These are phyloP conservation scores for Xylaria bambusicola DNA, from an alignment of 495 filamentous ascomycete species.

Conservation along the genomic window DNA sequence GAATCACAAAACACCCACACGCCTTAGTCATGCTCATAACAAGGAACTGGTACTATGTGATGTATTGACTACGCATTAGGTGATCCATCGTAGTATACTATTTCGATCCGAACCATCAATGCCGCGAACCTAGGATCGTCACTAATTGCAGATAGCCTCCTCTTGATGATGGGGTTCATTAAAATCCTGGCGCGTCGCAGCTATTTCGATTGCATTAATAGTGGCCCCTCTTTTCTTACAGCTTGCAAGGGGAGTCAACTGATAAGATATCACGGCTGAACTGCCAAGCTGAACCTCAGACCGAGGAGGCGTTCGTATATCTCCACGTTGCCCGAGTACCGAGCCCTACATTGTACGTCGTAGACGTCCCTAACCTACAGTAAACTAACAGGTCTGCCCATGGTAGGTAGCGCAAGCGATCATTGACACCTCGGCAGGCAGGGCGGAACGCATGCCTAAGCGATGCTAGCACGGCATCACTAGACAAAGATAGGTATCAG, in stretches of 20 bases:
- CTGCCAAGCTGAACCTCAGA: slow-evolving; percentile 1
- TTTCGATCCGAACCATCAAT: not conserved
- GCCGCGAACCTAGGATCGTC: not conserved
- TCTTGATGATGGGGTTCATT: no score
- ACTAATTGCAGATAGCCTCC: not conserved
- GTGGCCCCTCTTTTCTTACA: not conserved
- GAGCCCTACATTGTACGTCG: not conserved
- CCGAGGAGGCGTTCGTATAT: slow-evolving; percentile 6
- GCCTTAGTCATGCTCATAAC: not conserved
- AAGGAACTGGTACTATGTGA: no score
- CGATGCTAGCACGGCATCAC: not conserved
- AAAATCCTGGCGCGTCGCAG: not conserved
- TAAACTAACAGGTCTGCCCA: no score
- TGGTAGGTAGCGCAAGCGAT: no score
- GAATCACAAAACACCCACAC: not conserved
- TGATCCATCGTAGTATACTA: not conserved
- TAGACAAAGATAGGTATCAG: not conserved
- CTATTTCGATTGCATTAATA: not conserved
- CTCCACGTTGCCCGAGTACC: not conserved
- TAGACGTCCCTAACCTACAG: not conserved
- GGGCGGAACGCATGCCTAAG: not conserved
- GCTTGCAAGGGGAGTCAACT: not conserved
- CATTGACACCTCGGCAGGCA: not conserved
- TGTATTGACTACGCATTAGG: not conserved
- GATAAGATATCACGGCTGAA: slow-evolving; percentile 4